Percentiles rank a stretch among this genome's conserved stretches.
Evolutionary conservation across 176 grass and related monocot species (phyloP).

Genomic region (Phoenix roebelenii): DNA sequence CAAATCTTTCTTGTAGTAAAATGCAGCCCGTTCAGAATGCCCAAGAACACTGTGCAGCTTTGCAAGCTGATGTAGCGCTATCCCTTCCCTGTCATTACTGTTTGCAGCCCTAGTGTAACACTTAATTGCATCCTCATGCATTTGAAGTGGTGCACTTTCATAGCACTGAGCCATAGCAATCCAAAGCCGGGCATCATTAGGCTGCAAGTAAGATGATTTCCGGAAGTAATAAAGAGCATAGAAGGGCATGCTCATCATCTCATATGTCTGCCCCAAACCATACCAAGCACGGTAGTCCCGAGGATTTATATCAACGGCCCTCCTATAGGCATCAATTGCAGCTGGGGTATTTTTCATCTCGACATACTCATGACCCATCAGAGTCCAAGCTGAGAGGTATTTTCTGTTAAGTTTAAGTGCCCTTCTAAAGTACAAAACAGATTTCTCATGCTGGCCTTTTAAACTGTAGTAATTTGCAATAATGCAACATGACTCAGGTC

Average conservation of each 20-base stretch:
- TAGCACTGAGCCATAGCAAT: conserved; percentile 99
- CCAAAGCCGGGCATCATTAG: conserved; percentile 90
- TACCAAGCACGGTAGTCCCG: conserved; percentile 98
- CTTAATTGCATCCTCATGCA: conserved; percentile 88
- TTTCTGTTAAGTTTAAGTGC: conserved; percentile 92
- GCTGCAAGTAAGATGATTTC: conserved; percentile 79
- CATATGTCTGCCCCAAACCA: conserved; percentile 97
- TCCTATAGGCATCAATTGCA: conserved; percentile 87
- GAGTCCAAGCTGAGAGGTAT: conserved; percentile 96
- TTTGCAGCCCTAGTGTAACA: conserved; percentile 82
- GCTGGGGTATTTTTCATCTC: conserved; percentile 97
- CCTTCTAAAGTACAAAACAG: conserved; percentile 77
- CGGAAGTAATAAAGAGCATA: conserved; percentile 86
- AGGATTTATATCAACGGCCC: conserved; percentile 95
- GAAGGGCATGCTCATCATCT: conserved; percentile 97
- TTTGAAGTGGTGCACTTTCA: conserved; percentile 80
- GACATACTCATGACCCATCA: conserved; percentile 98
- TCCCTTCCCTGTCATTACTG: conserved; percentile 79
- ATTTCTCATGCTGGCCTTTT: conserved; percentile 93
- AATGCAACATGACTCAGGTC: conserved; percentile 91
- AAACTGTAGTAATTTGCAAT: conserved; percentile 99
- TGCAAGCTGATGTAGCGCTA: conserved; percentile 78
- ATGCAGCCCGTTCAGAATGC: conserved; percentile 61
- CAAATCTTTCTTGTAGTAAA: conserved; percentile 93
- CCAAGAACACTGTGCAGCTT: conserved; percentile 62